A percentile compares a stretch with the other conserved stretches of the same genome.
Evolutionary conservation across 1,284 basidiomycete genomes (phyloP).

Genomic region (Testicularia cyperi): DNA sequence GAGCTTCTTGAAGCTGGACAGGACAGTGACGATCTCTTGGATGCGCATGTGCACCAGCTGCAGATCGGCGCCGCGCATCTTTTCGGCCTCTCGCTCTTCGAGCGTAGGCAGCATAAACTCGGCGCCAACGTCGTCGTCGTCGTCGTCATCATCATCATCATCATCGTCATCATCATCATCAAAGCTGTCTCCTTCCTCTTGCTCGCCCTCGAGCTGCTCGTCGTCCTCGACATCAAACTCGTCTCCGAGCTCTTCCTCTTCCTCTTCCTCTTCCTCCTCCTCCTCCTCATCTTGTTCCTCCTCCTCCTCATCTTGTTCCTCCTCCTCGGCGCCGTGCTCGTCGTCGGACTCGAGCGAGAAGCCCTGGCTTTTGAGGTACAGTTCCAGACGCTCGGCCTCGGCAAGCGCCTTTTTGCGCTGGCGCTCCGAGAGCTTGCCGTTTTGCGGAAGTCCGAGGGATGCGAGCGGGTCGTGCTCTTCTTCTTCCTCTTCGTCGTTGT

Average conservation of each 20-base stretch:
- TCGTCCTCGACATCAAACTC: conserved; percentile 32
- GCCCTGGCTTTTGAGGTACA: conserved; percentile 56
- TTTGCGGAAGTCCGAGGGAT: conserved; percentile 42
- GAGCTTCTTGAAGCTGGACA: conserved; percentile 61
- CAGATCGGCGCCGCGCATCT: conserved; percentile 65
- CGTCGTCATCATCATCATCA: conserved; percentile 56
- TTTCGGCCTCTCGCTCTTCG: conserved; percentile 78
- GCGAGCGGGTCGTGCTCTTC: conserved; percentile 35
- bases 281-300: conserved; percentile 8
- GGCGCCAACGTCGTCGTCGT: conserved; percentile 62
- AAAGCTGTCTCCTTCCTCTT: conserved; percentile 28
- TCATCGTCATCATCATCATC: conserved; percentile 62
- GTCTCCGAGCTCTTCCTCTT: conserved; percentile 46
- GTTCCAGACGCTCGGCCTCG: conserved; percentile 57
- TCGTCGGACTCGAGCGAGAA: conserved; percentile 46
- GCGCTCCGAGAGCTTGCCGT: conserved; percentile 50
- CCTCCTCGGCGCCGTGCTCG: conserved; percentile 23
- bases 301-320: conserved; percentile 12
- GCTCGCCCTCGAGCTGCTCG: conserved; percentile 26
- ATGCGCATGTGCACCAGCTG: conserved; percentile 84
- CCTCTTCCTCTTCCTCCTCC: conserved; percentile 27
- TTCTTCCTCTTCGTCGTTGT: conserved; percentile 17
- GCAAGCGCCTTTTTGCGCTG: conserved; percentile 57
- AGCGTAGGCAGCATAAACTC: conserved; percentile 76
- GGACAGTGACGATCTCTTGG: conserved; percentile 79